Conservation (phyloP, 2,329 filamentous ascomycete genomes). For the Ceratocystis albifundus region DNA sequence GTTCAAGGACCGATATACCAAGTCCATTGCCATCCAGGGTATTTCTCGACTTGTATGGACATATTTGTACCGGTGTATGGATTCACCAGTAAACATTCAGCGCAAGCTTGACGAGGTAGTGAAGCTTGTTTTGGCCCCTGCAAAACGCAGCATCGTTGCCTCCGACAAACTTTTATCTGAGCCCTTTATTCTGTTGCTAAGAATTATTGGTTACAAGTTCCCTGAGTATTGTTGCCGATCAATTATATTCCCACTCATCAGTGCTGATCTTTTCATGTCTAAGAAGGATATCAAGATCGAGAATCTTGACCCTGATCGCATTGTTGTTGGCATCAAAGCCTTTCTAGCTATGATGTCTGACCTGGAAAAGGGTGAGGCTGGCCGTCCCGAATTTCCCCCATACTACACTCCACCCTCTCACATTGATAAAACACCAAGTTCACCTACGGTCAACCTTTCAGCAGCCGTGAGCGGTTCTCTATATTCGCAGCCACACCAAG, state of each 20-base stretch:
- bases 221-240: constrained; percentile 86
- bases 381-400: constrained; percentile 72
- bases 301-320: constrained; percentile 86
- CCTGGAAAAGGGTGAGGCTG: constrained; percentile 69
- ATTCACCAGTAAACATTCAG: constrained; percentile 53
- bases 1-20: constrained; percentile 69
- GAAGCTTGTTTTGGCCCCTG: constrained; percentile 67
- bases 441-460: constrained; percentile 35
- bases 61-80: constrained; percentile 75
- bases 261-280: constrained; percentile 73
- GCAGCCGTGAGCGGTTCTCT: constrained; percentile 23
- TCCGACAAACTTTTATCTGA: constrained; percentile 77
- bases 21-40: constrained; percentile 73
- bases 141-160: constrained; percentile 68
- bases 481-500: constrained; percentile 26
- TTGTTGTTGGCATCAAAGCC: constrained; percentile 91
- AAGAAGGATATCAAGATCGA: constrained; percentile 74
- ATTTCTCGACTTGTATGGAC: constrained; percentile 88
- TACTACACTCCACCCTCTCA: constrained; percentile 34
- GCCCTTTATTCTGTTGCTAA: constrained; percentile 82
- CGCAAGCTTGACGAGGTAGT: constrained; percentile 85
- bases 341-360: constrained; percentile 91
- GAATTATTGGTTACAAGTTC: constrained; percentile 86
- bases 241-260: constrained; percentile 91
- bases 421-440: constrained; percentile 40